Percentiles rank a stretch among this genome's conserved stretches.
phyloP scores from a whole-genome alignment of 2,329 filamentous ascomycete species.

The Golovinomyces cichoracearum region DNA sequence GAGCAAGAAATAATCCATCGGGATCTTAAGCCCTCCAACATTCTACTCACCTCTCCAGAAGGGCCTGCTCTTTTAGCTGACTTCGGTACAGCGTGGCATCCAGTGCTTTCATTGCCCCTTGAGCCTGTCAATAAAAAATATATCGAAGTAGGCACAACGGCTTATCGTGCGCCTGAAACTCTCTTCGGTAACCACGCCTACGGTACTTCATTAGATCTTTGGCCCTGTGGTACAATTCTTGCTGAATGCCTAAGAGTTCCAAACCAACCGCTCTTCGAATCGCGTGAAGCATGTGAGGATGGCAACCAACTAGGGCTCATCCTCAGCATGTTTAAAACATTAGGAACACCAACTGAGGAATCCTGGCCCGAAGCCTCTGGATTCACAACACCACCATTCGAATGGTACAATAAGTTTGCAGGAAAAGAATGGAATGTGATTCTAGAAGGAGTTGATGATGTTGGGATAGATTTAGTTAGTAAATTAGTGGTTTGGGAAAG shows the following conservation, averaged over 20 bases:
- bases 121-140: constrained; percentile 49
- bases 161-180: constrained; percentile 72
- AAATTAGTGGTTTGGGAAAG: constrained; percentile 49
- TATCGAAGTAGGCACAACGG: constrained; percentile 76
- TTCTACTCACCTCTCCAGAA: constrained; percentile 40
- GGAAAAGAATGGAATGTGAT: constrained; percentile 41
- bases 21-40: constrained; percentile 79
- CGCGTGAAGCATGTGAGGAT: constrained; percentile 43
- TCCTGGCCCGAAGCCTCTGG: constrained; percentile 55
- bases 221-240: constrained; percentile 64
- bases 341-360: constrained; percentile 61
- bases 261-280: constrained; percentile 50
- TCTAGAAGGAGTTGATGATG: constrained; percentile 31
- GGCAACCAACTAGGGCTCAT: constrained; percentile 83
- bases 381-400: constrained; percentile 58
- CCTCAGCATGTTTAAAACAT: constrained; percentile 68
- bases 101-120: constrained; percentile 21
- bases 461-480: constrained; percentile 38
- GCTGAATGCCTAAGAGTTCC: constrained; percentile 40
- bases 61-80: constrained; percentile 63
- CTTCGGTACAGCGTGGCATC: constrained; percentile 78
- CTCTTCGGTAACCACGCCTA: constrained; percentile 66
- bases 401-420: constrained; percentile 60
- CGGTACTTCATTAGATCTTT: constrained; percentile 51
- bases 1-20: constrained; percentile 57